These are phyloP conservation scores for Aspergillus nidulans DNA, from an alignment of 495 filamentous ascomycete species.

Conservation along the genomic window DNA sequence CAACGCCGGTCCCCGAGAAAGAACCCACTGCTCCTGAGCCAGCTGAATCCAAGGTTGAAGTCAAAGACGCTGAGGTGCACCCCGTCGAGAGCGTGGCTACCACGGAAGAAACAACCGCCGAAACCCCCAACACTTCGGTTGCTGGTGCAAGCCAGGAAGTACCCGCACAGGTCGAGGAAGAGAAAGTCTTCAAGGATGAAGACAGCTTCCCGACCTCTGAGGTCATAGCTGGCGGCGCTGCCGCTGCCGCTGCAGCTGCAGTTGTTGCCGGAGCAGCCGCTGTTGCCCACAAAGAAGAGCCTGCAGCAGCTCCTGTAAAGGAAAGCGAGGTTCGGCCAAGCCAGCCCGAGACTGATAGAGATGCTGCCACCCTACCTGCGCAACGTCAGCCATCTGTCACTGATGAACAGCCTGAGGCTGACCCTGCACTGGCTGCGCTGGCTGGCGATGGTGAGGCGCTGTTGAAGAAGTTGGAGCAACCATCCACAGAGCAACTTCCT, in stretches of 20 bases:
- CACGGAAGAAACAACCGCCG: not conserved
- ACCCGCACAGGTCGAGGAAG: slow-evolving; percentile 12
- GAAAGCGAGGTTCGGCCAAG: slow-evolving; percentile 9
- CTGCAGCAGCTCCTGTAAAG: slow-evolving; percentile 9
- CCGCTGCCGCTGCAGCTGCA: slow-evolving; percentile 22
- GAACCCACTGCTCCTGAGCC: slow-evolving; percentile 8
- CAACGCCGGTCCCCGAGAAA: not conserved
- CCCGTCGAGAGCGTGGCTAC: not conserved
- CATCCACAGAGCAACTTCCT: slow-evolving; percentile 30
- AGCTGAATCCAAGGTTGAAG: not conserved
- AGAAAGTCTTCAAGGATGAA: slow-evolving; percentile 11
- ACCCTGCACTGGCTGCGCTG: slow-evolving; percentile 35
- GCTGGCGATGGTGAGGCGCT: slow-evolving; percentile 37
- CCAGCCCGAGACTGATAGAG: slow-evolving; percentile 19
- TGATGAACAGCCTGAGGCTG: slow-evolving; percentile 28
- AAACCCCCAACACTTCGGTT: slow-evolving; percentile 1
- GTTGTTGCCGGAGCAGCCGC: slow-evolving; percentile 19
- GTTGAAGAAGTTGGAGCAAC: slow-evolving; percentile 29
- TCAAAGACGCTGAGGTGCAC: slow-evolving; percentile 5
- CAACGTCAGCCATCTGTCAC: slow-evolving; percentile 18
- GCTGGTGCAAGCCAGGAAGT: slow-evolving; percentile 16
- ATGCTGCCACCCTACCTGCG: slow-evolving; percentile 7
- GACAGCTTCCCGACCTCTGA: slow-evolving; percentile 22
- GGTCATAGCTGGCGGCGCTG: slow-evolving; percentile 25
- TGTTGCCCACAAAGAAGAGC: slow-evolving; percentile 17